Percentiles rank a stretch among this genome's conserved stretches.
Conservation (phyloP, 2,329 filamentous ascomycete species). For the Diaporthe sp. region DNA sequence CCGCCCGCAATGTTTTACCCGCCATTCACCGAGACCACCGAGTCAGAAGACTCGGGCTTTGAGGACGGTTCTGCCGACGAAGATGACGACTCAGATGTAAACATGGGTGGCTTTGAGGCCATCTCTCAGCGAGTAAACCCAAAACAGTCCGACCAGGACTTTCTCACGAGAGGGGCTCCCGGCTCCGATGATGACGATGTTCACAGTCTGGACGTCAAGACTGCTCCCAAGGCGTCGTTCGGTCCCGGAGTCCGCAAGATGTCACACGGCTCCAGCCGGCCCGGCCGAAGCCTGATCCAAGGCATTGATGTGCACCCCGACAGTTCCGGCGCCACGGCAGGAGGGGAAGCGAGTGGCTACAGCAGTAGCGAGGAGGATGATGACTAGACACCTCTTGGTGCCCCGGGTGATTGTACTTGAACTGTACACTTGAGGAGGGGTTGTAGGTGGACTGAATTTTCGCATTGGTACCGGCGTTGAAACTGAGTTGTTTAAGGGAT, state of each 20-base stretch:
- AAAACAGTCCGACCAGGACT: conserved; percentile 56
- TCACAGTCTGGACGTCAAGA: neutral
- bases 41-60: conserved; percentile 42
- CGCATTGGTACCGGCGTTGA: conserved; percentile 4
- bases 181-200: conserved; percentile 55
- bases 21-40: conserved; percentile 58
- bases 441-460: neutral
- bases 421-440: neutral
- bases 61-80: conserved; percentile 49
- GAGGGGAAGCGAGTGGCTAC: conserved; percentile 54
- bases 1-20: conserved; percentile 67
- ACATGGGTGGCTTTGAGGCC: conserved; percentile 48
- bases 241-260: neutral
- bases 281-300: neutral
- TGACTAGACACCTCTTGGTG: neutral
- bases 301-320: conserved; percentile 44
- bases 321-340: conserved; percentile 58
- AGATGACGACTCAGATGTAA: conserved; percentile 49
- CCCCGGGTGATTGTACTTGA: neutral
- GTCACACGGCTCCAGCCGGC: conserved; percentile 4
- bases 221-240: neutral
- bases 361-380: conserved; percentile 49
- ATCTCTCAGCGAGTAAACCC: conserved; percentile 53
- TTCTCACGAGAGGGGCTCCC: conserved; percentile 56
- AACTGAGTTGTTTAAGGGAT: neutral